Conservation (phyloP, 306 rosid genomes). For the Leucaena leucocephala region DNA sequence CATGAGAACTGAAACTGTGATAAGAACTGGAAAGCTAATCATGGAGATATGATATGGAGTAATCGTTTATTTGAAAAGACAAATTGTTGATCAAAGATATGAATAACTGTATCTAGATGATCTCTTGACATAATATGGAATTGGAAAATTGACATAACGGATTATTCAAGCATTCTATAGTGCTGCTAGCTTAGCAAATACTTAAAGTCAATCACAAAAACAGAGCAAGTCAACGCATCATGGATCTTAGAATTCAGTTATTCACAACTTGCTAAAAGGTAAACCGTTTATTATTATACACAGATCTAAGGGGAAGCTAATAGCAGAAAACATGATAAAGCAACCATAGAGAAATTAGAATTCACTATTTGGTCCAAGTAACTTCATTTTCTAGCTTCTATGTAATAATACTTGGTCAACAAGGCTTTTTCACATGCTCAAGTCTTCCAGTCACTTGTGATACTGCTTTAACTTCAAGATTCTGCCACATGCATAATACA, state of each 20-base stretch:
- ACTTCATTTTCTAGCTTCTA: neutral
- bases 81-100: neutral
- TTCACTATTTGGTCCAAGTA: neutral
- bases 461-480: conserved; percentile 9
- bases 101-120: neutral
- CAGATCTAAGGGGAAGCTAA: no score
- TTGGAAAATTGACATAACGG: neutral
- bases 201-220: conserved; percentile 36
- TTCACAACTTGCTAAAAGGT: conserved; percentile 9
- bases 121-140: neutral
- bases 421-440: neutral
- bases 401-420: neutral
- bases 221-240: conserved; percentile 32
- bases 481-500: conserved; percentile 31
- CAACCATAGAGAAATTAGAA: conserved; percentile 2
- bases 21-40: conserved; percentile 36
- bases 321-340: conserved; percentile 29
- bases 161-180: conserved; percentile 30
- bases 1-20: conserved; percentile 38
- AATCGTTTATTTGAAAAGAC: neutral
- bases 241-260: conserved; percentile 32
- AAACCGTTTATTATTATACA: neutral
- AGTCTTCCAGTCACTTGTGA: conserved; percentile 23
- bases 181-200: conserved; percentile 37
- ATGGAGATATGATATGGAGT: conserved; percentile 1